Evolutionary conservation across 2,329 filamentous ascomycete species (phyloP), one percentile per base, ranked within the genome.

Genomic region (Epichloe uncinata): DNA sequence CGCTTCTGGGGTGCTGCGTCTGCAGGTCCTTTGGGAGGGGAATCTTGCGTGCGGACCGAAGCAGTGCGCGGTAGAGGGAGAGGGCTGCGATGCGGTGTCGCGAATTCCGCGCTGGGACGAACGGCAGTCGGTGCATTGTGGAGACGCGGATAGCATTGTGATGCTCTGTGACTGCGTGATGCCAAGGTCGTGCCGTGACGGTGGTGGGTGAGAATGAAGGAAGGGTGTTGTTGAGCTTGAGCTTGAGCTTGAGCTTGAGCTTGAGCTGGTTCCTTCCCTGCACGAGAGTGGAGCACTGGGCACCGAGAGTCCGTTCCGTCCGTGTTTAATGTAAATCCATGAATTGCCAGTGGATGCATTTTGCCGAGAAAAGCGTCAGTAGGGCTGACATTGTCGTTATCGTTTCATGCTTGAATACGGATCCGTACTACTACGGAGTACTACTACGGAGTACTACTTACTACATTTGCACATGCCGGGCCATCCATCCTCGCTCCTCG

Each of bases 11-110:
- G 3, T 3, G 7, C 9, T 6, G 3, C 2, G 5, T 34, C 59
- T 34, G 54, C 4, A 60, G 47, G 44, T 77, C 68, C 60, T 69
- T 58, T 1, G 77, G 73, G 2, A 86, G 66, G 1, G 73, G 67
- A 35, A 84, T 66, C 40, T 65, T 69, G 33, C 69, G 63, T 52
- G 73, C 79, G 65, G 79, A 74, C 54, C 73, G 73, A 48, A 88
- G 67, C 50, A 91, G 77, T 36, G 84, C 80, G 54, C 82, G 77
- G 67, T 84, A 90, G 45, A 91, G 78, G 47, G 85, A 82, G 54
- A 86, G 74, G 61, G 79, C 76, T 59, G 77, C 77, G 58, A 59
- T 62, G 53, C 77, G 71, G 60, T 81, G 77, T 54, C 74, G 73
- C 58, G 73, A 71, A 53, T 69, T 70, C 51, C 68, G 69, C 53